Evolutionary conservation across 352 stramenopile species (phyloP).

Genomic region (Poterioochromonas sp.): DNA sequence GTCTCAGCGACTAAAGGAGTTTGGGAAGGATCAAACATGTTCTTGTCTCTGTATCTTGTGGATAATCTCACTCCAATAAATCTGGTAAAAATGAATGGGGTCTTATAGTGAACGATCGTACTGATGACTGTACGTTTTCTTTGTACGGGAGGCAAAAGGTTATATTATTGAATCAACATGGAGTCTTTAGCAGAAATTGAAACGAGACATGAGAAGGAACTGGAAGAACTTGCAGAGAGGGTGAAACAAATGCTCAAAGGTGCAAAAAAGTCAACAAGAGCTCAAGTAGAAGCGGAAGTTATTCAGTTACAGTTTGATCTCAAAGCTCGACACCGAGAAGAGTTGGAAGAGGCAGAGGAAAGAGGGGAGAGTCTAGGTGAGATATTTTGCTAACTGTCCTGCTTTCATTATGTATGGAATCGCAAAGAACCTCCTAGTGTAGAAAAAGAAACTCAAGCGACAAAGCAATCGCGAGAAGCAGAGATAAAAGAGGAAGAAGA

Average conservation of each 20-base stretch:
- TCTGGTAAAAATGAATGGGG: not conserved
- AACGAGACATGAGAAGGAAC: not conserved
- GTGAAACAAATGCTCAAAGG: not conserved
- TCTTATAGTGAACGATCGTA: not conserved
- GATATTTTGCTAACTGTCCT: no score
- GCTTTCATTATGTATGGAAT: no score
- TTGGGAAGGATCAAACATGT: slow-evolving; percentile 31
- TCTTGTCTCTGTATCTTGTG: not conserved
- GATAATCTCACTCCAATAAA: not conserved
- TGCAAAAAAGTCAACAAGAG: not conserved
- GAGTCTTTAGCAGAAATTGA: not conserved
- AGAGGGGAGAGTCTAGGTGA: no score
- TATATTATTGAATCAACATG: not conserved
- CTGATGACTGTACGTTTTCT: not conserved
- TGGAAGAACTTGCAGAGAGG: not conserved
- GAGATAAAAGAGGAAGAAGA: not conserved
- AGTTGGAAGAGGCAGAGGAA: slow-evolving; percentile 18
- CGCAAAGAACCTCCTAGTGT: no score
- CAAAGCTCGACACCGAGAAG: not conserved
- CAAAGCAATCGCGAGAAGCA: slow-evolving; percentile 7
- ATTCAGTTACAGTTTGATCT: slow-evolving; percentile 21
- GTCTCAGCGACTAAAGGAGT: slow-evolving; percentile 25
- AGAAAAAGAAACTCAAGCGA: no score
- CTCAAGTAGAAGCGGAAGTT: not conserved
- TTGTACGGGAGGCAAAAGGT: not conserved